Evolutionary conservation across 78 protist species (phyloP).

Genomic region (Dictyostelium firmibasis): DNA sequence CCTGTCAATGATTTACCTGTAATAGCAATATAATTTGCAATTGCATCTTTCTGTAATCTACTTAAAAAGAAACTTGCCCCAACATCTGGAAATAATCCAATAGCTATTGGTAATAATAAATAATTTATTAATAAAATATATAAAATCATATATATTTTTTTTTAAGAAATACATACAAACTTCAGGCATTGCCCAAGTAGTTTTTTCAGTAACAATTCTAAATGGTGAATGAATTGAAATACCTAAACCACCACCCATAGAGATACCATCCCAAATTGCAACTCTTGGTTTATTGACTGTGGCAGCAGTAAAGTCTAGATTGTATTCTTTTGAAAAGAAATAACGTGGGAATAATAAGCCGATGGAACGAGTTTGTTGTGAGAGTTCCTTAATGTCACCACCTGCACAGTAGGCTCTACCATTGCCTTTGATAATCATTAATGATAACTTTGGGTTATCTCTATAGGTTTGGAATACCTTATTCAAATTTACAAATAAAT

Average conservation of each 20-base stretch:
- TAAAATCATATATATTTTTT: too few relatives aligned
- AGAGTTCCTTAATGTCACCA: conserved; percentile 89
- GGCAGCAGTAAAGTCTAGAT: conserved; percentile 81
- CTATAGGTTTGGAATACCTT: conserved; percentile 12
- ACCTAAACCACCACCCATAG: conserved; percentile 93
- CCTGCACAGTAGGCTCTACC: conserved; percentile 96
- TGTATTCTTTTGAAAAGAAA: conserved; percentile 91
- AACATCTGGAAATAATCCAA: conserved; percentile 92
- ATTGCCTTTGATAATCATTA: conserved; percentile 82
- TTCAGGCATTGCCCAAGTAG: conserved; percentile 96
- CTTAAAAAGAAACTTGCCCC: conserved; percentile 83
- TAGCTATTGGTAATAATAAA: conserved; percentile 1
- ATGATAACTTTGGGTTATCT: not conserved
- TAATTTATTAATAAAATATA: too few relatives aligned
- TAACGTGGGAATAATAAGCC: conserved; percentile 66
- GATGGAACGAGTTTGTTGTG: conserved; percentile 37
- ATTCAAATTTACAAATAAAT: conserved; percentile 54
- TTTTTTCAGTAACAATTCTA: conserved; percentile 90
- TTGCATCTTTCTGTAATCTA: conserved; percentile 42
- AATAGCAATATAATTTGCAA: conserved; percentile 88
- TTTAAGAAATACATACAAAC: conserved; percentile 18
- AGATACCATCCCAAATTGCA: conserved; percentile 72
- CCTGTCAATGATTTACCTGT: conserved; percentile 84
- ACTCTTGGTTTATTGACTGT: conserved; percentile 53
- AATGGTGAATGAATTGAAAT: conserved; percentile 82